Evolutionary conservation across 108 stramenopile species (phyloP).

Genomic region (Phaeodactylum tricornutum): DNA sequence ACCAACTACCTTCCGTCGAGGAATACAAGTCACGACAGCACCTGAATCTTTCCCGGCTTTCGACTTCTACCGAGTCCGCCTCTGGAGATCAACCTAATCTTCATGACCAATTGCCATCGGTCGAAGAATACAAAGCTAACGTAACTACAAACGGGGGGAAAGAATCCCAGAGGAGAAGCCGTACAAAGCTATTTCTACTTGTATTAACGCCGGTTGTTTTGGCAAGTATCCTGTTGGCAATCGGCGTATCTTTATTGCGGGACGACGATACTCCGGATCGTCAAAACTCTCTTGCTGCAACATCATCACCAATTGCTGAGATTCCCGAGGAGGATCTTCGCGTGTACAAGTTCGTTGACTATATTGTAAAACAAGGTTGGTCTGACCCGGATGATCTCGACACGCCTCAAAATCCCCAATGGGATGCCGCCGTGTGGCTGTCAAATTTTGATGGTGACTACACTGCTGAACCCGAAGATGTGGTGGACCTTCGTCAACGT

Average conservation of each 20-base stretch:
- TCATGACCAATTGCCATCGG: constrained; percentile 18
- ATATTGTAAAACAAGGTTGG: neutral
- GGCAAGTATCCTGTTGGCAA: neutral
- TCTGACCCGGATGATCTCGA: neutral
- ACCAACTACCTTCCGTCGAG: neutral
- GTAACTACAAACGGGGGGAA: neutral
- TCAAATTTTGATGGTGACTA: neutral
- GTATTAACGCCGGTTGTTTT: neutral
- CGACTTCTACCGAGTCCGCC: too few relatives aligned
- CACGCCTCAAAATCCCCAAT: constrained; percentile 1
- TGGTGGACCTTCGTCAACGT: neutral
- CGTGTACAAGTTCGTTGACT: neutral
- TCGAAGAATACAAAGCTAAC: constrained; percentile 24
- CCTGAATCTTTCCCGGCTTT: neutral
- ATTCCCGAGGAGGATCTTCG: neutral
- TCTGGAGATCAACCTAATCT: neutral
- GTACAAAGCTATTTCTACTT: neutral
- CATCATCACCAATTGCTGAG: too few relatives aligned
- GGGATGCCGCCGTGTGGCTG: constrained; percentile 3
- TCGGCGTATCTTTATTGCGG: neutral
- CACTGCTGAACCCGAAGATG: neutral
- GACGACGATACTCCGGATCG: neutral
- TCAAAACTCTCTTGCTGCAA: neutral
- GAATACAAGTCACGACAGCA: neutral
- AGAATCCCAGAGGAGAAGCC: neutral